These are phyloP conservation scores for Tolypocladium endophyticum DNA, from an alignment of 2,329 filamentous ascomycete genomes.

Conservation along the genomic window DNA sequence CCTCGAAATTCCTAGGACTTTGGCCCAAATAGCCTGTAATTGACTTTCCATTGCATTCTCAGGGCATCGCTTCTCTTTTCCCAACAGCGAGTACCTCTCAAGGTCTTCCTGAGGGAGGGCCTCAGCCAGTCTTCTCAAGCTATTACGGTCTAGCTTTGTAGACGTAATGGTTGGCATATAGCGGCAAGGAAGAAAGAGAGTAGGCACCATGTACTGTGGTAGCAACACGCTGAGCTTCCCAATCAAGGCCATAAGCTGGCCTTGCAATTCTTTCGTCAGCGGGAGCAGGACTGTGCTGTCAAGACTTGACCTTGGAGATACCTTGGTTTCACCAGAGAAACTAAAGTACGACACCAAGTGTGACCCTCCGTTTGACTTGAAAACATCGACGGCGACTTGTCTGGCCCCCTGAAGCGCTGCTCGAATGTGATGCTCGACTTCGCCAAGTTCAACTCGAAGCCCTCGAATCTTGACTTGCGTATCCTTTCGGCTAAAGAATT, in stretches of 20 bases:
- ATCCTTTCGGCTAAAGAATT: background rate
- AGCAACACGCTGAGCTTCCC: background rate
- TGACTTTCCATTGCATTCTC: background rate
- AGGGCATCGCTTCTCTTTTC: background rate
- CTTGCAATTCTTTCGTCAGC: background rate
- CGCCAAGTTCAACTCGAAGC: background rate
- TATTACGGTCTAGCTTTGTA: conserved; percentile 6
- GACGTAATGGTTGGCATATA: conserved; percentile 7
- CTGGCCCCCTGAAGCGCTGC: background rate
- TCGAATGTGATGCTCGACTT: background rate
- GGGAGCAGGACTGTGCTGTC: background rate
- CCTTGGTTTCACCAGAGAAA: background rate
- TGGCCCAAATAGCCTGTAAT: background rate
- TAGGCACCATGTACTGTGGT: conserved; percentile 8
- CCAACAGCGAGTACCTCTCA: background rate
- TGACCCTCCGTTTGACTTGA: background rate
- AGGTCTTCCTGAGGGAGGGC: background rate
- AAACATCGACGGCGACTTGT: background rate
- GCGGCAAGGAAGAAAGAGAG: conserved; percentile 2
- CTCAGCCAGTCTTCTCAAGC: background rate
- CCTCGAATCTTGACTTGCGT: background rate
- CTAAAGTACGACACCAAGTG: background rate
- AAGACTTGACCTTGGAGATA: background rate
- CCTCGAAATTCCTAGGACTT: background rate
- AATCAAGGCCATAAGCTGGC: background rate